These are phyloP conservation scores for Trichoderma atroviride DNA, from an alignment of 2,329 filamentous ascomycete species.

Conservation along the genomic window DNA sequence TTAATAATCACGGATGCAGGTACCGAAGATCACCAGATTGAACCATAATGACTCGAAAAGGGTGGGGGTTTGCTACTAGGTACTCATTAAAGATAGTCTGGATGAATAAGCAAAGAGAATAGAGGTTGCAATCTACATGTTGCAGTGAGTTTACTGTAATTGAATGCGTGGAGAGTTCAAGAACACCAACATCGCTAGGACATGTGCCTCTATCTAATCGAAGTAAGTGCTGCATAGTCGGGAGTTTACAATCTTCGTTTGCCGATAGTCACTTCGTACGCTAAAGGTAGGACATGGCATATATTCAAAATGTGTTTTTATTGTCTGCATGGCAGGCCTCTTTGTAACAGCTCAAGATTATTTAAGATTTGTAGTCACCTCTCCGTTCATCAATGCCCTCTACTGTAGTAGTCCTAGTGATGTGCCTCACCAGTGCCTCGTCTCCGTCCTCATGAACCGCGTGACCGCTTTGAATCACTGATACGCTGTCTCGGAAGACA, in stretches of 20 bases:
- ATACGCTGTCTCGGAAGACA: constrained; percentile 55
- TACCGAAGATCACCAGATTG: constrained; percentile 2
- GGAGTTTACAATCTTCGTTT: neutral
- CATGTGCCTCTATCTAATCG: neutral
- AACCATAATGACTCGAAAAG: neutral
- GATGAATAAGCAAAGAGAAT: constrained; percentile 18
- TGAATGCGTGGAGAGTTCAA: neutral
- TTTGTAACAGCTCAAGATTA: neutral
- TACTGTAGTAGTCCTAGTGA: constrained; percentile 22
- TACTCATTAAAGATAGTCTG: neutral
- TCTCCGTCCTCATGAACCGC: constrained; percentile 36
- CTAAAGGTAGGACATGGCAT: neutral
- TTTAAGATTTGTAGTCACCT: constrained; percentile 1
- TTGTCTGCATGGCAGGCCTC: neutral
- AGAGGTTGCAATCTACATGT: neutral
- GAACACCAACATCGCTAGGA: neutral
- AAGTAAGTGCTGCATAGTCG: neutral
- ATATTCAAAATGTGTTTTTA: neutral
- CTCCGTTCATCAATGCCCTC: constrained; percentile 11
- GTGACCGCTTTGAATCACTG: constrained; percentile 53
- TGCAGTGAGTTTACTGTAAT: neutral
- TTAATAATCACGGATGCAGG: constrained; percentile 22
- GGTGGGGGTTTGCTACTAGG: constrained; percentile 5
- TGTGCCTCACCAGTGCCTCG: constrained; percentile 30
- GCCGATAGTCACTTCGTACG: neutral